Evolutionary conservation across 177 flowering plant species (phyloP), one percentile per base, ranked within the genome.

Genomic region (Telopea speciosissima): DNA sequence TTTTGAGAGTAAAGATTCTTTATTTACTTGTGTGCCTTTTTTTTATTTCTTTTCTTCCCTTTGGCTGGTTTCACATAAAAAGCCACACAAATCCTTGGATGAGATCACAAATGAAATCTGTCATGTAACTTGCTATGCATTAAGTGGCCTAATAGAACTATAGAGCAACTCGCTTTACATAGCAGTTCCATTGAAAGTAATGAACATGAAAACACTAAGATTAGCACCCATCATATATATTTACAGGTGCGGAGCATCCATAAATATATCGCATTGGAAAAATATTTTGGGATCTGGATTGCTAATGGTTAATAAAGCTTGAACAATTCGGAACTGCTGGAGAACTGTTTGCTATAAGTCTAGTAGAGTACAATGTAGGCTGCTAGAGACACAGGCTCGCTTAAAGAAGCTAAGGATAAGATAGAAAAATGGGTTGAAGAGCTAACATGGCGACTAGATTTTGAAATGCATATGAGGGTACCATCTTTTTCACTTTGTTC

Each of bases 321-420:
- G n/a, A n/a, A n/a, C n/a, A n/a, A n/a, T n/a, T n/a, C n/a, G n/a
- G n/a, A n/a, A n/a, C n/a, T n/a, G n/a, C n/a, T n/a, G n/a, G n/a
- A n/a, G n/a, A n/a, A n/a, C n/a, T n/a, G n/a, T n/a, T n/a, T n/a
- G n/a, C n/a, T n/a, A n/a, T n/a, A n/a, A n/a, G n/a, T n/a, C n/a
- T n/a, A n/a, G n/a, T n/a, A n/a, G n/a, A n/a, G n/a, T n/a, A 45
- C 21, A 58, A 44, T 75, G 72, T 87, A 91, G 97, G 95, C 85
- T 80, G 96, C 97, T 68, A 83, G 92, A 75, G 97, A 92, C 63
- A 82, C 97, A 25, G 97, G 97, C 9, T 96, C 96, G 36, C 93
- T 92, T 49, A 87, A 83, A 74, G 97, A 88, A 77, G 97, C 96
- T 6, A 92, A 92, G 81, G 96, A 89, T 85, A 90, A 90, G 76